Base-by-base conservation (phyloP, 1,139 yeast species). In the Hyphopichia burtonii region DNA sequence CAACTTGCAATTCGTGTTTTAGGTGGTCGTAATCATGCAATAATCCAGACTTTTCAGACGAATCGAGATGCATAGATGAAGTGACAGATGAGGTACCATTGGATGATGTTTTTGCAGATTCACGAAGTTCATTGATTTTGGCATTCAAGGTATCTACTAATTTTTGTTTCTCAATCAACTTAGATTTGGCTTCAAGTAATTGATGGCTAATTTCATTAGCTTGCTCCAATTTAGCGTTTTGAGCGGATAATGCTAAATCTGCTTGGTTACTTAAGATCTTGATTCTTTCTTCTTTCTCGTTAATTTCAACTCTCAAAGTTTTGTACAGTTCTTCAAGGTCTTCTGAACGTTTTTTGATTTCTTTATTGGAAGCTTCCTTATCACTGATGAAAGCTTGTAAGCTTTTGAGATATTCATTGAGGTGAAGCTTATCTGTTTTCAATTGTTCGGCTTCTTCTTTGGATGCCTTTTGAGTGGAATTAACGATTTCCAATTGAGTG, bases 151-250 rank as follows among this genome's bases (percentile, higher is more conserved):
- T 47, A 9, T 57, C 67, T 16, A 65, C 56, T 20, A 48, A 40
- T 5, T 47, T 44, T 37, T 61, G 62, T 48, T 67, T 67, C 40
- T 65, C 66, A 22, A 71, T 64, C 11, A 69, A 55, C 12, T 63
- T 63, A 33, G 67, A 64, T 45, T 76, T 78, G 1, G 70, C 55
- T 4, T 65, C 63, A 42, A 82, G 57, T 18, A 77, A 66, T 5
- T 70, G 55, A 20, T 66, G 52, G 28, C 73, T 64, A 31, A 81
- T 57, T 45, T 84, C 86, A 35, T 67, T 67, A 22, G 84, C 71
- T 34, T 75, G 70, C 46, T 86, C 93, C 43, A 86, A 71, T 56
- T 83, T 82, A 16, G 78, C 70, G 54, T 85, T 88, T 53, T 82
- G 86, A 37, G 86, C 81, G 45, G 75, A 77, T 37, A 78, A 61